These are phyloP conservation scores for Xerocomellus intermedius DNA, from an alignment of 768 basidiomycete genomes.

Conservation along the genomic window DNA sequence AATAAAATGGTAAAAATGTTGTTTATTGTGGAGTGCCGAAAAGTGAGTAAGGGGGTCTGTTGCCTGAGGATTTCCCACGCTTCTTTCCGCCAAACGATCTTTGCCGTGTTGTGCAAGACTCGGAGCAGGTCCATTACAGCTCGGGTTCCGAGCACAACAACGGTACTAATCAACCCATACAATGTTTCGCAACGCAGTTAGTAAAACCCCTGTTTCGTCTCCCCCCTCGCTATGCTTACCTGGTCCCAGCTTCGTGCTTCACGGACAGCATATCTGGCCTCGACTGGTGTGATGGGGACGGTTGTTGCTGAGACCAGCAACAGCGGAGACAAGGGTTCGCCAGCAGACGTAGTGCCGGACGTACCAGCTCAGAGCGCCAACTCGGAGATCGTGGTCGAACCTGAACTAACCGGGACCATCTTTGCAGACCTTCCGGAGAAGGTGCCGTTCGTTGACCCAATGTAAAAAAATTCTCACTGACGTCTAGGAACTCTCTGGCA, in stretches of 20 bases:
- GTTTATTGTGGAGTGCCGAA: too few species aligned
- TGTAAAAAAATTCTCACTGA: too few species aligned
- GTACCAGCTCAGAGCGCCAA: background rate
- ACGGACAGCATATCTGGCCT: conserved; percentile 21
- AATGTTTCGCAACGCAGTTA: conserved; percentile 29
- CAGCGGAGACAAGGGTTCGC: conserved; percentile 1
- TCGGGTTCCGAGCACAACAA: conserved; percentile 2
- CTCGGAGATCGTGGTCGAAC: conserved; percentile 3
- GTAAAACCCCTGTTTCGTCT: background rate
- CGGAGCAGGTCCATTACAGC: background rate
- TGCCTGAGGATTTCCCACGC: conserved; percentile 19
- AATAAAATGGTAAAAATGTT: too few species aligned
- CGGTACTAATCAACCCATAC: background rate
- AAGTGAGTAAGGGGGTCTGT: too few species aligned
- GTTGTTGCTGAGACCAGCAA: conserved; percentile 14
- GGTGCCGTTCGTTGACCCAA: conserved; percentile 9
- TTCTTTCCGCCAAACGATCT: conserved; percentile 12
- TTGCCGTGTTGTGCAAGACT: conserved; percentile 2
- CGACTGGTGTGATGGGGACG: conserved; percentile 16
- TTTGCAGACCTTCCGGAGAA: conserved; percentile 26
- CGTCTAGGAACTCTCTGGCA: conserved; percentile 28
- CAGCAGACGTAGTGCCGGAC: background rate
- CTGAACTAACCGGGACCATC: conserved; percentile 12
- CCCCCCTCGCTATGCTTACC: background rate
- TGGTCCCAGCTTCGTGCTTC: conserved; percentile 23